phyloP scores from a whole-genome alignment of 2,329 filamentous ascomycete genomes.

The Aspergillus piperis region DNA sequence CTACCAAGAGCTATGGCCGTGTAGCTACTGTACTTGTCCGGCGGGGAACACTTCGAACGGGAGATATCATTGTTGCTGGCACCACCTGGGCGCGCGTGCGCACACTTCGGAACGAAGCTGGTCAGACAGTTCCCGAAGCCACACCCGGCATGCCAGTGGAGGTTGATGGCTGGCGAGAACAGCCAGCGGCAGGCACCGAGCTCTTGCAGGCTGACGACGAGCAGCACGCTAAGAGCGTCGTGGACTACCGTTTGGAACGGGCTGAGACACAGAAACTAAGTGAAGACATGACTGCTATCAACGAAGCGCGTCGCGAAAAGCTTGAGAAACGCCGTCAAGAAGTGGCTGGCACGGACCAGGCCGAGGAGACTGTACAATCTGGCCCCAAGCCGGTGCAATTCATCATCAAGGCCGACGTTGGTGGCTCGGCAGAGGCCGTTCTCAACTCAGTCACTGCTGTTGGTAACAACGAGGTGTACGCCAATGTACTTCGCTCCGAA shows the following conservation, averaged over 20 bases:
- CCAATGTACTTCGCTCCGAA: constrained; percentile 73
- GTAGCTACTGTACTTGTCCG: constrained; percentile 87
- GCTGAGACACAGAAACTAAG: constrained; percentile 66
- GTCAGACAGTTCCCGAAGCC: constrained; percentile 69
- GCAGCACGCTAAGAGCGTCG: constrained; percentile 73
- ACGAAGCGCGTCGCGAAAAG: constrained; percentile 64
- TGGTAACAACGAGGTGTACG: constrained; percentile 79
- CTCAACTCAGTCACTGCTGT: constrained; percentile 73
- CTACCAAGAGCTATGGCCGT: constrained; percentile 79
- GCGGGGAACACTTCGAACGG: constrained; percentile 77
- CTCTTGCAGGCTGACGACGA: constrained; percentile 82
- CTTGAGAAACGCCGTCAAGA: constrained; percentile 51
- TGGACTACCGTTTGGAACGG: constrained; percentile 73
- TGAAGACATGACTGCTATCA: constrained; percentile 74
- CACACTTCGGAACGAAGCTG: constrained; percentile 80
- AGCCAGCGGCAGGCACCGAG: constrained; percentile 82
- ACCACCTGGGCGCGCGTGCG: constrained; percentile 86
- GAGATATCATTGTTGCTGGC: constrained; percentile 84
- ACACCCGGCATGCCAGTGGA: constrained; percentile 88
- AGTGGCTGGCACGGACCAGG: constrained; percentile 37
- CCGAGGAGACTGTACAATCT: constrained; percentile 42
- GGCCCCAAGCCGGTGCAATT: constrained; percentile 69
- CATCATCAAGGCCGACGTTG: constrained; percentile 88
- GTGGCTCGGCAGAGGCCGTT: constrained; percentile 90
- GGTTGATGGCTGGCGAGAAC: constrained; percentile 90